Conservation (phyloP, 2,329 filamentous ascomycete species). For the Catunica adiposa region DNA sequence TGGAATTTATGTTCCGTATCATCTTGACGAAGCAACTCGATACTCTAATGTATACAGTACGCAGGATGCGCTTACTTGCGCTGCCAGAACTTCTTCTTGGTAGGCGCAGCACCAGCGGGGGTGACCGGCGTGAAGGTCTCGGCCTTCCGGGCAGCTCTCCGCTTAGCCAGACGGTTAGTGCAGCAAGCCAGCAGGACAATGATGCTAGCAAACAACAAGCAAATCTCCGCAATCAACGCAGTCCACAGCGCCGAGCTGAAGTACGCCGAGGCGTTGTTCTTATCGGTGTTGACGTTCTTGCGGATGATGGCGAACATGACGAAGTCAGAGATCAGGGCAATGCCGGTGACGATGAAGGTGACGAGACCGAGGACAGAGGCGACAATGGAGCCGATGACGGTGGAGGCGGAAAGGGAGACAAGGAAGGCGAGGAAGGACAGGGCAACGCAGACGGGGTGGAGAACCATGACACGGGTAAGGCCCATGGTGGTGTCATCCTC, state of each 20-base stretch:
- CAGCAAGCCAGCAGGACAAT: conserved; percentile 47
- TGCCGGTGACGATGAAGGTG: conserved; percentile 31
- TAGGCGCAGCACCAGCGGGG: background rate
- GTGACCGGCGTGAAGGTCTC: conserved; percentile 1
- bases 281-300: conserved; percentile 33
- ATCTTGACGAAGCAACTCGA: background rate
- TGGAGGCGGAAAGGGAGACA: conserved; percentile 33
- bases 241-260: conserved; percentile 44
- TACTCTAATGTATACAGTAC: background rate
- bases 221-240: conserved; percentile 37
- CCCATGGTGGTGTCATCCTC: conserved; percentile 29
- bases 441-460: conserved; percentile 43
- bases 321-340: conserved; percentile 40
- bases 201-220: conserved; percentile 36
- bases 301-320: conserved; percentile 37
- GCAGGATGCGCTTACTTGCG: conserved; percentile 4
- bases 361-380: conserved; percentile 33
- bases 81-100: conserved; percentile 13
- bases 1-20: too few species aligned
- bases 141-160: conserved; percentile 16
- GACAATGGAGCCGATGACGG: conserved; percentile 34
- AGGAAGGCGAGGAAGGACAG: conserved; percentile 43
- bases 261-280: conserved; percentile 23
- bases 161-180: conserved; percentile 28
- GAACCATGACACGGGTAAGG: conserved; percentile 42